These are phyloP conservation scores for Corniculantispora saksenae DNA, from an alignment of 2,329 filamentous ascomycete species.

Conservation along the genomic window DNA sequence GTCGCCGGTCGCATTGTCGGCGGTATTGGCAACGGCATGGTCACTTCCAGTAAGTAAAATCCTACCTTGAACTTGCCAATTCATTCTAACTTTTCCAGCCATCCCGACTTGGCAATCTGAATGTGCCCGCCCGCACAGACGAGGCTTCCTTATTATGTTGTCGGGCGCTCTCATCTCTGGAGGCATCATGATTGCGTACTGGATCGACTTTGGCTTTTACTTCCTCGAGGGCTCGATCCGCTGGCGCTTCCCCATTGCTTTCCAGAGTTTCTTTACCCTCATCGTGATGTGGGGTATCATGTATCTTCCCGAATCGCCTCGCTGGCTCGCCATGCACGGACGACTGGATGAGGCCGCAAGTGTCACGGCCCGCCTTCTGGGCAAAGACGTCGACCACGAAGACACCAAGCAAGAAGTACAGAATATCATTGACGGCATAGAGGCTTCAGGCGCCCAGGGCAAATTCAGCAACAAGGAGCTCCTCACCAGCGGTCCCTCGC, in stretches of 20 bases:
- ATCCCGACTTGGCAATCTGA: constrained; percentile 34
- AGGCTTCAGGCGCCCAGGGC: constrained; percentile 32
- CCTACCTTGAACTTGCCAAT: neutral
- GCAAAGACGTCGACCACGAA: constrained; percentile 27
- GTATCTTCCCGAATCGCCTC: constrained; percentile 50
- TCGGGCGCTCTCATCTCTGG: constrained; percentile 31
- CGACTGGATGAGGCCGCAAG: constrained; percentile 29
- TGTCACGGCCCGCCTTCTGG: constrained; percentile 29
- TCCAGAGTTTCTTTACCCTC: constrained; percentile 33
- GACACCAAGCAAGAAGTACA: constrained; percentile 36
- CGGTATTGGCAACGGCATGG: constrained; percentile 32
- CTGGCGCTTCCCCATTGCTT: constrained; percentile 36
- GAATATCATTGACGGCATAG: constrained; percentile 42
- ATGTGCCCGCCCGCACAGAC: constrained; percentile 30
- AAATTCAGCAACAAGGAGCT: constrained; percentile 34
- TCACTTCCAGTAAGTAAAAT: constrained; percentile 27
- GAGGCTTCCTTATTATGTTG: constrained; percentile 30
- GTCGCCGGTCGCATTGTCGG: constrained; percentile 29
- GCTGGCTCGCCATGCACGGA: constrained; percentile 47
- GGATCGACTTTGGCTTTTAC: constrained; percentile 34
- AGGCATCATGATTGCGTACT: constrained; percentile 35
- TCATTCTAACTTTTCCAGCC: constrained; percentile 14
- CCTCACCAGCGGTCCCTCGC: constrained; percentile 46
- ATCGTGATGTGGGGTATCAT: constrained; percentile 56
- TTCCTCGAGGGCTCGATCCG: constrained; percentile 32